Base-by-base conservation (phyloP, 192 early-diverging fungal genomes). In the Podila horticola region DNA sequence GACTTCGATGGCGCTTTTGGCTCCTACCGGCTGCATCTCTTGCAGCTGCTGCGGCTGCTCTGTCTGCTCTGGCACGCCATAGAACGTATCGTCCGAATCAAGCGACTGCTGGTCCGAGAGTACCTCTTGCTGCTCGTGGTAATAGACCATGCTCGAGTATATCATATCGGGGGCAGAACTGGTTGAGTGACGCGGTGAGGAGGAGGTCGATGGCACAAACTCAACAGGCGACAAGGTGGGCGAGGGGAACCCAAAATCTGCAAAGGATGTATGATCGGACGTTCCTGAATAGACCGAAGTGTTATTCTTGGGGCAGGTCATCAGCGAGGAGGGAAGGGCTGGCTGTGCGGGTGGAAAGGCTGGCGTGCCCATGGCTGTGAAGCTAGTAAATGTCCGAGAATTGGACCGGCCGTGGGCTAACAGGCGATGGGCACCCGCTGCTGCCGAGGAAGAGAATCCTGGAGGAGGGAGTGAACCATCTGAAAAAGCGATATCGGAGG, bases 161-260 rank as follows among this genome's bases (percentile, higher is more conserved):
- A 65, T 22, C 17, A 58, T 19, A 41, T 57, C 41, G 4, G 55
- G 22, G 50, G 70, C 38, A 0, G 65, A 67, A 8, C 64, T 79
- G 26, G 60, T 68, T 19, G 76, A 79, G 15, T 72, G 68, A 1
- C 76, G 64, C 30, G 76, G 76, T 1, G 76, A 79, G 20, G 76
- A 33, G n/a, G 52, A 55, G 20, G 22, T 2, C 2, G 52, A 55
- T 1, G 76, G 65, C 5, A 63, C 36, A 67, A 66, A 79, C 3
- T 55, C n/a, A n/a, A 68, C 49, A 1, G 70, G 70, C 10, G 76
- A 79, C 3, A 7, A 31, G 1, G 33, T 67, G 7, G 77, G 77
- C 4, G 77, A 73, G 0, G 77, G 77, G 36, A 81, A 81, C 19
- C 77, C 69, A 66, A 81, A 81, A 6, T 71, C 77, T 13, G 77